Percentiles rank a stretch among this genome's conserved stretches.
These are phyloP conservation scores for Camptophora hylomeconis DNA, from an alignment of 2,329 filamentous ascomycete species.

Conservation along the genomic window DNA sequence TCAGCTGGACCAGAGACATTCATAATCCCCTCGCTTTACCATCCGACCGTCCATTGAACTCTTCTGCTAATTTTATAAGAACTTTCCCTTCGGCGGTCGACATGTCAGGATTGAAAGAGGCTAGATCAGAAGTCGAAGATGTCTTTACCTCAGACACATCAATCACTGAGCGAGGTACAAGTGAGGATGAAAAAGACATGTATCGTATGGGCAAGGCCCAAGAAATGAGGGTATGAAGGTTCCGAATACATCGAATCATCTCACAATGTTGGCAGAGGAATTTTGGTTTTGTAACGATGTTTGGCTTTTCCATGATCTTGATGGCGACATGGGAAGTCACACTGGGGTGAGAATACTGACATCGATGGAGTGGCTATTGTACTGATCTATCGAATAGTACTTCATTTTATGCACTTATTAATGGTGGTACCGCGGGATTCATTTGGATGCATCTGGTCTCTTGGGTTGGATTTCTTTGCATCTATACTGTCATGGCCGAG, in stretches of 20 bases:
- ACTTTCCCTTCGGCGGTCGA: too few relatives aligned
- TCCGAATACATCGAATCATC: constrained; percentile 1
- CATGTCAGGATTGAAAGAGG: too few relatives aligned
- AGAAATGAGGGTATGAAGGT: constrained; percentile 19
- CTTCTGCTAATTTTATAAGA: too few relatives aligned
- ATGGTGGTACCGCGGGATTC: constrained; percentile 39
- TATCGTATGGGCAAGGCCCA: constrained; percentile 22
- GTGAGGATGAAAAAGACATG: constrained; percentile 23
- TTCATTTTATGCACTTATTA: constrained; percentile 19
- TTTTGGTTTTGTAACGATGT: constrained; percentile 27
- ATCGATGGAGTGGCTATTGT: not conserved
- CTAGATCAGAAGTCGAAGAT: constrained; percentile 6
- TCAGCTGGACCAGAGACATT: too few relatives aligned
- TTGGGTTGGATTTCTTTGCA: constrained; percentile 32
- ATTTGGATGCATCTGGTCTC: constrained; percentile 40
- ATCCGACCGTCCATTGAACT: too few relatives aligned
- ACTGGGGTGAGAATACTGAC: constrained; percentile 12
- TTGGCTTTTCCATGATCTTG: constrained; percentile 28
- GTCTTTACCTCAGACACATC: constrained; percentile 2
- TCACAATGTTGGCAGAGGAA: constrained; percentile 21
- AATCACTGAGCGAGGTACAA: too few relatives aligned
- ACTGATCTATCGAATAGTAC: constrained; percentile 8
- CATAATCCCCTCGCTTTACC: too few relatives aligned
- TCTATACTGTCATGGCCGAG: constrained; percentile 34
- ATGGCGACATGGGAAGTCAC: constrained; percentile 29